A percentile compares a stretch with the other conserved stretches of the same genome.
phyloP scores from a whole-genome alignment of 208 protist genomes.

The Trypanosoma conorhini region DNA sequence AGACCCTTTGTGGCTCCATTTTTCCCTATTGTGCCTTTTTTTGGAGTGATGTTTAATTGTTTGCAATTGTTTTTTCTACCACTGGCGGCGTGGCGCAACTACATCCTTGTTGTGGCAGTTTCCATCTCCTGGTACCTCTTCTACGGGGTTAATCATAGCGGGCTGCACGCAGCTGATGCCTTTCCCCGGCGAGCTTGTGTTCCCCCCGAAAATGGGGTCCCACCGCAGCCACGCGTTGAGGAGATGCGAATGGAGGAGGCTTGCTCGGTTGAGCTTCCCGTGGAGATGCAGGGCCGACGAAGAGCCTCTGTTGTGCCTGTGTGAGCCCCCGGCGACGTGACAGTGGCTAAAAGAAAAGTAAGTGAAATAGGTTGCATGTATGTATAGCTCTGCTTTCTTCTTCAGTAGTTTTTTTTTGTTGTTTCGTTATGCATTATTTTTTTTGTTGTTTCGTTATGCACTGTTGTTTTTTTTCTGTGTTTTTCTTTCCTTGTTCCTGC shows the following conservation, averaged over 20 bases:
- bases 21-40: constrained; percentile 28
- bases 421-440: too few species aligned
- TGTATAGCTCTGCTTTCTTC: constrained; percentile 6
- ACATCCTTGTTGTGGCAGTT: constrained; percentile 21
- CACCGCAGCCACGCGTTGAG: not conserved
- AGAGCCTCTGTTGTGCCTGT: not conserved
- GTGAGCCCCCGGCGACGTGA: not conserved
- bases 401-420: too few species aligned
- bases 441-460: too few species aligned
- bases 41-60: constrained; percentile 27
- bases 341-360: not conserved
- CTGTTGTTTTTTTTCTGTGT: too few species aligned
- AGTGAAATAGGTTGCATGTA: constrained; percentile 1
- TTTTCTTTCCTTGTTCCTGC: too few species aligned
- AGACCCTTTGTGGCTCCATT: constrained; percentile 33
- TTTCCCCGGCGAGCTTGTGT: not conserved
- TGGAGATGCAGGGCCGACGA: not conserved
- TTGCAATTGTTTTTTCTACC: constrained; percentile 34
- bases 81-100: constrained; percentile 31
- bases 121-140: constrained; percentile 28
- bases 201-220: not conserved
- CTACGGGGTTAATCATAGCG: constrained; percentile 28
- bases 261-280: constrained; percentile 5
- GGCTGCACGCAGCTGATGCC: not conserved
- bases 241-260: constrained; percentile 16